Evolutionary conservation across 805 yeast species (phyloP).

Genomic region (Candida multigemmis): DNA sequence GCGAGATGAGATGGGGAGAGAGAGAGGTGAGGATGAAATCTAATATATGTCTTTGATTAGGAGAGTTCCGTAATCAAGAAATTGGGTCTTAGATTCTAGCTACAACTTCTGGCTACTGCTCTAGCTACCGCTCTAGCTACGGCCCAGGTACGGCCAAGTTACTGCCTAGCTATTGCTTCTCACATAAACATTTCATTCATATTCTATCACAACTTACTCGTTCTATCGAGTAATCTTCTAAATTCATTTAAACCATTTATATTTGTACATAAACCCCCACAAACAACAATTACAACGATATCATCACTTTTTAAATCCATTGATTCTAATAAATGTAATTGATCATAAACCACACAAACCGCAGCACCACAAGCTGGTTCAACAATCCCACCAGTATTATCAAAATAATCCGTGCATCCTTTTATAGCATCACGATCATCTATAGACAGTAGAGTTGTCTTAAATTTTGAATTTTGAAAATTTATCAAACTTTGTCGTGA

Average conservation of each 20-base stretch:
- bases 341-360: constrained; percentile 7
- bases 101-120: too few species aligned
- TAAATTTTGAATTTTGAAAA: constrained; percentile 6
- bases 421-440: constrained; percentile 17
- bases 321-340: constrained; percentile 8
- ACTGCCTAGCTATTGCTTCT: too few species aligned
- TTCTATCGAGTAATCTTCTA: constrained; percentile 4
- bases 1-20: neutral
- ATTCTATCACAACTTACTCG: constrained; percentile 4
- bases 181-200: too few species aligned
- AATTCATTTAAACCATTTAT: constrained; percentile 6
- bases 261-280: constrained; percentile 18
- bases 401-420: constrained; percentile 14
- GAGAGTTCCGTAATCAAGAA: too few species aligned
- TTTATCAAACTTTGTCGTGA: constrained; percentile 10
- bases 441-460: constrained; percentile 8
- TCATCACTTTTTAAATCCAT: constrained; percentile 10
- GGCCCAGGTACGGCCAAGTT: too few species aligned
- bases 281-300: constrained; percentile 15
- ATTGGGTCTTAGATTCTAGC: too few species aligned
- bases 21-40: neutral
- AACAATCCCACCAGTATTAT: constrained; percentile 10
- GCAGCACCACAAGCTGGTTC: constrained; percentile 30
- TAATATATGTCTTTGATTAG: neutral
- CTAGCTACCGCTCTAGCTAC: too few species aligned